Conservation (phyloP, 73 alveolate genomes). For the Urostyla sp. region DNA sequence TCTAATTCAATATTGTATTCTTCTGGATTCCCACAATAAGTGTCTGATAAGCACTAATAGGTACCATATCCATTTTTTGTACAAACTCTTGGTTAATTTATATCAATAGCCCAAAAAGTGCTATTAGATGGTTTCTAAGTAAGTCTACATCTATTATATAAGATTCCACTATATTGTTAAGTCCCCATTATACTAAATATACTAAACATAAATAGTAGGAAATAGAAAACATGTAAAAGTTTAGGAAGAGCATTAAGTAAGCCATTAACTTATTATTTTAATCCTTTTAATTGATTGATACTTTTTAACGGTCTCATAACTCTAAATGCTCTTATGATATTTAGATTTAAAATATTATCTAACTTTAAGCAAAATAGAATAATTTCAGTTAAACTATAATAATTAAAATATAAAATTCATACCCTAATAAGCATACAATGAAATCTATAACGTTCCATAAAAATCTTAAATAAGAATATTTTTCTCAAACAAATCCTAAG, state of each 20-base stretch:
- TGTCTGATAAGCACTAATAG: slow-evolving; percentile 16
- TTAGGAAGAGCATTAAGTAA: too few relatives aligned
- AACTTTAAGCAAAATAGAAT: slow-evolving; percentile 65
- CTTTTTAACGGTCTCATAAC: slow-evolving; percentile 77
- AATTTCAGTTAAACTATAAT: slow-evolving; percentile 28
- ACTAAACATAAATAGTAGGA: slow-evolving; percentile 55
- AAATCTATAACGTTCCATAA: slow-evolving; percentile 76
- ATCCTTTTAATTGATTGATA: slow-evolving; percentile 52
- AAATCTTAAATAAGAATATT: slow-evolving; percentile 66
- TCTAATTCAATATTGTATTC: background rate
- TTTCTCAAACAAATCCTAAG: slow-evolving; percentile 58
- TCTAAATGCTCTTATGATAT: slow-evolving; percentile 65
- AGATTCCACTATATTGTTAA: slow-evolving; percentile 50
- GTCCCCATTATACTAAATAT: slow-evolving; percentile 61
- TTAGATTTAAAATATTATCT: slow-evolving; percentile 43
- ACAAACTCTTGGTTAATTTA: slow-evolving; percentile 14
- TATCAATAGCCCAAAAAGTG: slow-evolving; percentile 48
- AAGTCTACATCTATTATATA: slow-evolving; percentile 54
- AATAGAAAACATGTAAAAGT: slow-evolving; percentile 32
- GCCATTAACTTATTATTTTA: too few relatives aligned
- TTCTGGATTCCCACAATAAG: slow-evolving; percentile 50
- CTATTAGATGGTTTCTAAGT: background rate
- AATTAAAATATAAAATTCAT: background rate
- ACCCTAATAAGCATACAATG: slow-evolving; percentile 70
- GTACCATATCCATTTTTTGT: slow-evolving; percentile 19